Evolutionary conservation across 371 early-diverging fungal species (phyloP).

Genomic region (Parasitella parasitica): DNA sequence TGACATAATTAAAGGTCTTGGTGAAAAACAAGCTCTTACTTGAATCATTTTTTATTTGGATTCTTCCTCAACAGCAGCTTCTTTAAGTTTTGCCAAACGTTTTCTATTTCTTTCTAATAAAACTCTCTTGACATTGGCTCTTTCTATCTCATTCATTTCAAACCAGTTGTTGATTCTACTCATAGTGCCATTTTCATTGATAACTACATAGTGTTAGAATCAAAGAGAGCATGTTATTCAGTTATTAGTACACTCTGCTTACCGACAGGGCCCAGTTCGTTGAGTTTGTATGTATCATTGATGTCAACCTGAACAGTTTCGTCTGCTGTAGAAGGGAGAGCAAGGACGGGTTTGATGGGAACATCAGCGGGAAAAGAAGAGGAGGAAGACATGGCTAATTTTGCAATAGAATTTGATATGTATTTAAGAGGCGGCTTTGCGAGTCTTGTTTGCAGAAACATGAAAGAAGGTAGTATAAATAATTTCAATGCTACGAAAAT

Average conservation of each 20-base stretch:
- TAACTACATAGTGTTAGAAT: slow-evolving; percentile 28
- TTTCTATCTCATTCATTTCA: slow-evolving; percentile 70
- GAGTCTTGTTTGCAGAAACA: slow-evolving; percentile 4
- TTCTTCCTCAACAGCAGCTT: slow-evolving; percentile 16
- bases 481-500: neutral
- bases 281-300: slow-evolving; percentile 53
- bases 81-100: slow-evolving; percentile 49
- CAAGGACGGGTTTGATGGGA: slow-evolving; percentile 37
- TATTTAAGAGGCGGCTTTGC: neutral
- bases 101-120: slow-evolving; percentile 64
- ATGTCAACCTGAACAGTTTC: slow-evolving; percentile 39
- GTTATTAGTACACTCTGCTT: slow-evolving; percentile 10
- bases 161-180: slow-evolving; percentile 75
- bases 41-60: slow-evolving; percentile 7
- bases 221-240: neutral
- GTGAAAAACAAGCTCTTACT: slow-evolving; percentile 26
- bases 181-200: slow-evolving; percentile 69
- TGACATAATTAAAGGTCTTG: slow-evolving; percentile 23
- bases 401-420: neutral
- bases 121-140: slow-evolving; percentile 61
- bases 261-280: slow-evolving; percentile 59
- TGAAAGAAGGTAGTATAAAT: slow-evolving; percentile 4
- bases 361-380: slow-evolving; percentile 2
- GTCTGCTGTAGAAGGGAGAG: slow-evolving; percentile 56
- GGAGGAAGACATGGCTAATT: slow-evolving; percentile 13